Percentiles rank a stretch among this genome's conserved stretches.
Evolutionary conservation across 495 filamentous ascomycete genomes (phyloP).

Genomic region (Xylaria grammica): DNA sequence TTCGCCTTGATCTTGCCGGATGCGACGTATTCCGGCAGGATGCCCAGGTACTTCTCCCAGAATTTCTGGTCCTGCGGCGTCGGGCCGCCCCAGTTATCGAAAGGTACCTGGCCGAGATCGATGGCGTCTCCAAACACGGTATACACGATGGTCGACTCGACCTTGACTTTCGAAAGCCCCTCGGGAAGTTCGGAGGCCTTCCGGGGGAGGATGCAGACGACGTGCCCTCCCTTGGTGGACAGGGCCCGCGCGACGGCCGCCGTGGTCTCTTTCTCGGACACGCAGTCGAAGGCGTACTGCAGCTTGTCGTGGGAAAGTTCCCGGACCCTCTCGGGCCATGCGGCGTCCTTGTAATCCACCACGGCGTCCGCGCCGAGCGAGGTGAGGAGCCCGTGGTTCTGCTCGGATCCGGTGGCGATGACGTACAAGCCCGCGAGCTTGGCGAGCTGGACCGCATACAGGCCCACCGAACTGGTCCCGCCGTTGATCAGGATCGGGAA

Average conservation of each 20-base stretch:
- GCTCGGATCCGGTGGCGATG: constrained; percentile 55
- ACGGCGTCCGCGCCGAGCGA: constrained; percentile 57
- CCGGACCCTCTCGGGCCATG: constrained; percentile 32
- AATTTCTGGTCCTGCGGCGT: constrained; percentile 31
- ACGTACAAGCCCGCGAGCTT: constrained; percentile 63
- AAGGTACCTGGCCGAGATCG: constrained; percentile 9
- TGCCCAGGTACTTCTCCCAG: constrained; percentile 34
- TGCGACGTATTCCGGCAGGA: constrained; percentile 28
- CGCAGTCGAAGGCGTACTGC: constrained; percentile 30
- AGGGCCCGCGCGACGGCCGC: constrained; percentile 22
- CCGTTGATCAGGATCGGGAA: constrained; percentile 62
- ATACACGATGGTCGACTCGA: constrained; percentile 36
- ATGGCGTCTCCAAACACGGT: constrained; percentile 32
- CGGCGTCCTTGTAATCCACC: constrained; percentile 59
- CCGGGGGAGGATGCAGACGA: constrained; percentile 30
- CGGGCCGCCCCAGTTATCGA: constrained; percentile 30
- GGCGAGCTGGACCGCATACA: constrained; percentile 66
- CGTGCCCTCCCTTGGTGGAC: constrained; percentile 29
- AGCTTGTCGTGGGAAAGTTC: constrained; percentile 28
- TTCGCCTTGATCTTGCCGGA: constrained; percentile 34
- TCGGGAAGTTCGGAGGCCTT: constrained; percentile 20
- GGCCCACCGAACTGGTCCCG: constrained; percentile 62
- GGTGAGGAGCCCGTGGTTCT: constrained; percentile 59
- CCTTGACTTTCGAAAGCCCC: constrained; percentile 28
- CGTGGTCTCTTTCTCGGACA: constrained; percentile 21